These are phyloP conservation scores for Xylariaceae sp. DNA, from an alignment of 2,329 filamentous ascomycete genomes.

Conservation along the genomic window DNA sequence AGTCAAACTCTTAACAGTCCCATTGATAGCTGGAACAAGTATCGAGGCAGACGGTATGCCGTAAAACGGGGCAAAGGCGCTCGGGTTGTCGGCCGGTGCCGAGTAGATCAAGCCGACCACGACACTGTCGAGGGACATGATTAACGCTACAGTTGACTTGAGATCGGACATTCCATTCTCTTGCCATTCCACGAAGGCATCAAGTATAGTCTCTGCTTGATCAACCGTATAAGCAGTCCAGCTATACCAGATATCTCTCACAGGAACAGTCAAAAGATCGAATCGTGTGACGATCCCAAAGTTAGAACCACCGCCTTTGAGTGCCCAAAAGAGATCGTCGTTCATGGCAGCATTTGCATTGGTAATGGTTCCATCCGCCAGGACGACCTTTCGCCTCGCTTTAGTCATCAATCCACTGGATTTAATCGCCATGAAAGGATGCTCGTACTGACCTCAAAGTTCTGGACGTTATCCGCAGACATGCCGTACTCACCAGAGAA, in stretches of 20 bases:
- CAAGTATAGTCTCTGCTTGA: constrained; percentile 23
- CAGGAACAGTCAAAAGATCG: constrained; percentile 29
- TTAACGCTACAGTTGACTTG: constrained; percentile 20
- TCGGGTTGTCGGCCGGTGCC: constrained; percentile 4
- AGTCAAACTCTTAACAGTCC: background rate
- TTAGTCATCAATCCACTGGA: constrained; percentile 3
- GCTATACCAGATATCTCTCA: constrained; percentile 25
- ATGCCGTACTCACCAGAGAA: constrained; percentile 33
- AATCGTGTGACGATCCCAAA: constrained; percentile 42
- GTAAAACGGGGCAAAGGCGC: constrained; percentile 24
- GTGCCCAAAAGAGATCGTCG: constrained; percentile 44
- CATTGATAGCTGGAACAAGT: background rate
- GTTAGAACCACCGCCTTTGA: constrained; percentile 49
- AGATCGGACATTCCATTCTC: constrained; percentile 21
- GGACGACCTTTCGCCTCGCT: constrained; percentile 37
- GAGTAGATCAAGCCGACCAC: constrained; percentile 25
- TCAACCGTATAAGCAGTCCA: constrained; percentile 16
- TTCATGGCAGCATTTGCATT: constrained; percentile 37
- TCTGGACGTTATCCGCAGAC: constrained; percentile 42
- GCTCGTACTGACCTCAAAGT: too few relatives aligned
- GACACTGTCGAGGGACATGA: constrained; percentile 17
- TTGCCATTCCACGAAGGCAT: constrained; percentile 29
- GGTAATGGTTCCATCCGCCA: constrained; percentile 41
- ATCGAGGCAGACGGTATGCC: constrained; percentile 9
- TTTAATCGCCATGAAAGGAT: too few relatives aligned